Conservation (phyloP, 768 basidiomycete genomes). For the Xerocomus spinulosus region DNA sequence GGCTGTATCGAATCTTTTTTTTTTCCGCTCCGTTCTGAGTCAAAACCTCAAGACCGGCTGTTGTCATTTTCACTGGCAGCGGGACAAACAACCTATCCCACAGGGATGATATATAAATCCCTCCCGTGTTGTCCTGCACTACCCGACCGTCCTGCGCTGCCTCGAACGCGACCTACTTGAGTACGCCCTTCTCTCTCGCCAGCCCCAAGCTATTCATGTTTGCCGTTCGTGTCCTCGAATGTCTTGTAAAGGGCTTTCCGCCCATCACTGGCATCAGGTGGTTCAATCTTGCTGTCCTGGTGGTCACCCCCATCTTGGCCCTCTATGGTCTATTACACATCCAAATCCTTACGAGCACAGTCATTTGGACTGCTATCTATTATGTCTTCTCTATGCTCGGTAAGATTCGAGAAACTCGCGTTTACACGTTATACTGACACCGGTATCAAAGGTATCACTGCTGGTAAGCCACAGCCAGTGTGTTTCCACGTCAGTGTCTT, state of each 20-base stretch:
- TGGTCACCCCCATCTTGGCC: conserved; percentile 65
- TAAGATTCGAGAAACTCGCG: conserved; percentile 25
- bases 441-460: conserved; percentile 43
- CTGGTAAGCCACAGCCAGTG: conserved; percentile 31
- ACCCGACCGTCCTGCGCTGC: conserved; percentile 10
- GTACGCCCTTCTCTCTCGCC: conserved; percentile 3
- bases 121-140: conserved; percentile 8
- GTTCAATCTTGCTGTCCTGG: conserved; percentile 72
- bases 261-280: conserved; percentile 56
- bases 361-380: conserved; percentile 59
- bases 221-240: conserved; percentile 4
- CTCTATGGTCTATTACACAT: conserved; percentile 61
- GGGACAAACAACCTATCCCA: conserved; percentile 17
- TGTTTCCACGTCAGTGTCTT: neutral
- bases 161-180: conserved; percentile 6
- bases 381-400: conserved; percentile 88
- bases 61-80: conserved; percentile 17
- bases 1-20: conserved; percentile 16
- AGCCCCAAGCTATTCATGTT: too few species aligned
- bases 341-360: conserved; percentile 46
- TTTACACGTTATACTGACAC: conserved; percentile 13
- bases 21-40: conserved; percentile 12
- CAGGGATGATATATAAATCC: conserved; percentile 27
- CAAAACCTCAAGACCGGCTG: conserved; percentile 13
- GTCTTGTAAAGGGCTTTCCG: conserved; percentile 36